Evolutionary conservation across 2,329 filamentous ascomycete genomes (phyloP).

Genomic region (Fusarium incarnatum): DNA sequence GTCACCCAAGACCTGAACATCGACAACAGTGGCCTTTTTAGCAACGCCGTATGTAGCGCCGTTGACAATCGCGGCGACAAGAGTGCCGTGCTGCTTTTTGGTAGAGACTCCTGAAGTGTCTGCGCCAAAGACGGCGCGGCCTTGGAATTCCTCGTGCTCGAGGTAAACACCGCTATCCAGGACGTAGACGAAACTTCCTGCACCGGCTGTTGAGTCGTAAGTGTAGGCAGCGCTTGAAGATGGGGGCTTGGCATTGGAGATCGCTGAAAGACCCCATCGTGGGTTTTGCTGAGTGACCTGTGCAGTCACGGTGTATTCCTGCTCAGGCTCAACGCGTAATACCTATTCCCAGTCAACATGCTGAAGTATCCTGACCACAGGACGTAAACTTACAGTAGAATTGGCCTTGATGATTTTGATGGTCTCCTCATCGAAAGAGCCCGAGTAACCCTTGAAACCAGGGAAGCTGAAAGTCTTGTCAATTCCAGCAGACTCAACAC

Average conservation of each 20-base stretch:
- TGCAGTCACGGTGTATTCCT: not conserved
- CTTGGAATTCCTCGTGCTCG: constrained; percentile 10
- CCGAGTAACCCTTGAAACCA: constrained; percentile 6
- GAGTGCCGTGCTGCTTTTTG: constrained; percentile 17
- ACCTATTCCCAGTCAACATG: not conserved
- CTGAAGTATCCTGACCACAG: no score
- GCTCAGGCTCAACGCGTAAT: not conserved
- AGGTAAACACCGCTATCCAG: constrained; percentile 15
- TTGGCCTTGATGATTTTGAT: constrained; percentile 13
- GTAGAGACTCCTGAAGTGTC: constrained; percentile 6
- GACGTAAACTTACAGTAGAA: no score
- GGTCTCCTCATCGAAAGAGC: constrained; percentile 1
- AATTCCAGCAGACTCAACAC: not conserved
- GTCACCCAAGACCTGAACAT: constrained; percentile 9
- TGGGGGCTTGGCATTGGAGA: constrained; percentile 19
- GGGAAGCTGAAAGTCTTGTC: constrained; percentile 1
- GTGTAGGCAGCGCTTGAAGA: not conserved
- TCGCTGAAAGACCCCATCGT: constrained; percentile 4
- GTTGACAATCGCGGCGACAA: constrained; percentile 20
- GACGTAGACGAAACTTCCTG: constrained; percentile 13
- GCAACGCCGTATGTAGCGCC: constrained; percentile 26
- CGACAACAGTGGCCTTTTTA: constrained; percentile 19
- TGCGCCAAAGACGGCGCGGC: not conserved
- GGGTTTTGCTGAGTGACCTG: constrained; percentile 3
- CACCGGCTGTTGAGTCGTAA: constrained; percentile 18